phyloP scores from a whole-genome alignment of 495 filamentous ascomycete genomes.

The Immersiella caudata region DNA sequence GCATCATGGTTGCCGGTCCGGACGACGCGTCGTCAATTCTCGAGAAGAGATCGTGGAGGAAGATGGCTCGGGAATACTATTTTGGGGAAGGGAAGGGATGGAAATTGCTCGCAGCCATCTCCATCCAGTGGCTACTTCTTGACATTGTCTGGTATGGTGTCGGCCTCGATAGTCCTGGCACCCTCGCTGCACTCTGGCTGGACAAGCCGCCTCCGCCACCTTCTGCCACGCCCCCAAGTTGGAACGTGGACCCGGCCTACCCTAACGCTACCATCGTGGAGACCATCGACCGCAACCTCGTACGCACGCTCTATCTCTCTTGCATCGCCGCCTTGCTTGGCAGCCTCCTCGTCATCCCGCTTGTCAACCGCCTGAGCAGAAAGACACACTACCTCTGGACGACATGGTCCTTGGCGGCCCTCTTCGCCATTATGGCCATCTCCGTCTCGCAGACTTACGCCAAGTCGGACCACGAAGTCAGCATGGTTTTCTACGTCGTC shows the following conservation, averaged over 20 bases:
- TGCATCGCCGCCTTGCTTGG: constrained; percentile 45
- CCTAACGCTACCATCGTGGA: constrained; percentile 36
- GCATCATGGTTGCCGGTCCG: background rate
- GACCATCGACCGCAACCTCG: constrained; percentile 35
- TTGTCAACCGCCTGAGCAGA: constrained; percentile 41
- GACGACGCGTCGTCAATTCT: too few species aligned
- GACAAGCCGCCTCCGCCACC: constrained; percentile 22
- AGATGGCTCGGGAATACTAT: constrained; percentile 10
- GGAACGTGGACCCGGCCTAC: constrained; percentile 33
- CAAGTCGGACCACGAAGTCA: constrained; percentile 34
- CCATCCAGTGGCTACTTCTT: constrained; percentile 58
- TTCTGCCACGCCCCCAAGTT: constrained; percentile 34
- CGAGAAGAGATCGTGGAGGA: constrained; percentile 10
- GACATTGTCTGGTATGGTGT: constrained; percentile 67
- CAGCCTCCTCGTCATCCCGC: constrained; percentile 38
- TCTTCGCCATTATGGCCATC: constrained; percentile 42
- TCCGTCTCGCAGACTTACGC: background rate
- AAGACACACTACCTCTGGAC: constrained; percentile 1
- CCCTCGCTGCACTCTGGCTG: constrained; percentile 36
- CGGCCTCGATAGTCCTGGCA: constrained; percentile 64
- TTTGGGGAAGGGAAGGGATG: constrained; percentile 24
- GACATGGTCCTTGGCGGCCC: constrained; percentile 32
- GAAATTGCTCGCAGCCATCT: constrained; percentile 18
- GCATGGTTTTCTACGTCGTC: constrained; percentile 61
- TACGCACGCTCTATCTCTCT: constrained; percentile 43